These are phyloP conservation scores for Grosmannia penicillata DNA, from an alignment of 2,329 filamentous ascomycete species.

Conservation along the genomic window DNA sequence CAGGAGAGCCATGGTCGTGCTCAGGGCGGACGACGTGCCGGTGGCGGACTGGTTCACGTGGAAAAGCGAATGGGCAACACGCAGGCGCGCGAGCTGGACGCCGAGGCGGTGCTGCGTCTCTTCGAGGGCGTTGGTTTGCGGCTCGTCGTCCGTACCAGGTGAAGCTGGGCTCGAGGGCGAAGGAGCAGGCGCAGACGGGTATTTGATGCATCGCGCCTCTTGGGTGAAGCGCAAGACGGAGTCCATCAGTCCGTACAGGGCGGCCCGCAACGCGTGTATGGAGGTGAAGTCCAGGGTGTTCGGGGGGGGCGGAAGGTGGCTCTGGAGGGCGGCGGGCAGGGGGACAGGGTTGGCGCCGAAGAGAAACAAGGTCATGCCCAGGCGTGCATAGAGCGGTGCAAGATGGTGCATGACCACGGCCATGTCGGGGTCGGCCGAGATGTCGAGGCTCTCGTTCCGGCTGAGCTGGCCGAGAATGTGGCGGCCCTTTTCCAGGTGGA, in stretches of 20 bases:
- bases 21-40: background rate
- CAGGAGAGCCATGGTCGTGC: conserved; percentile 14
- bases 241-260: conserved; percentile 25
- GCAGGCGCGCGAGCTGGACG: conserved; percentile 15
- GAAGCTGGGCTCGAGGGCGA: too few relatives aligned
- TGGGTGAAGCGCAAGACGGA: conserved; percentile 21
- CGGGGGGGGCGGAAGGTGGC: conserved; percentile 11
- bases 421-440: conserved; percentile 16
- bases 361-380: conserved; percentile 25
- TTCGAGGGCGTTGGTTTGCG: too few relatives aligned
- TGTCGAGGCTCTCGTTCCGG: conserved; percentile 7
- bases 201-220: background rate
- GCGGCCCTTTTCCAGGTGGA: conserved; percentile 28
- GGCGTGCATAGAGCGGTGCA: conserved; percentile 27
- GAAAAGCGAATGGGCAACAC: conserved; percentile 17
- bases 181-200: background rate
- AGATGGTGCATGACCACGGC: conserved; percentile 24
- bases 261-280: conserved; percentile 15
- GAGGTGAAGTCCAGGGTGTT: conserved; percentile 20
- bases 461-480: conserved; percentile 23
- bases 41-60: conserved; percentile 11
- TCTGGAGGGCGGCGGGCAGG: conserved; percentile 21
- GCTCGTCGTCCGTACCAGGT: too few relatives aligned
- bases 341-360: conserved; percentile 22
- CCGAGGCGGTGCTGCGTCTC: conserved; percentile 20